Percentiles rank a stretch among this genome's conserved stretches.
Evolutionary conservation across 257 asterid species (phyloP).

Genomic region (Ligustrum vulgare): DNA sequence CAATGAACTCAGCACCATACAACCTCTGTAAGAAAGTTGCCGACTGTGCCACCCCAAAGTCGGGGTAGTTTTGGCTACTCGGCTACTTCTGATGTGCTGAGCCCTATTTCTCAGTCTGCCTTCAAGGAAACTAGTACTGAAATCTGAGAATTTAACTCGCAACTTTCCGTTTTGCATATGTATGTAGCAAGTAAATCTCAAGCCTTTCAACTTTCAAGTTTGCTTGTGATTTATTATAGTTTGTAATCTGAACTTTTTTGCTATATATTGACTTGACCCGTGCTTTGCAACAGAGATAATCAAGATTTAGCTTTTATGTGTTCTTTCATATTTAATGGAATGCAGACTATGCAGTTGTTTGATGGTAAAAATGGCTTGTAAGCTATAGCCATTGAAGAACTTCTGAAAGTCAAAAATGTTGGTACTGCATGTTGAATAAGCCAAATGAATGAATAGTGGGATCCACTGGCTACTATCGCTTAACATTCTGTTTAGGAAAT

Average conservation of each 20-base stretch:
- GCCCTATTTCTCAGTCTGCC: conserved; percentile 22
- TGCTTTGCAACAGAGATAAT: not conserved
- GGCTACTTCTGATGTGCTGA: conserved; percentile 37
- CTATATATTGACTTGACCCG: not conserved
- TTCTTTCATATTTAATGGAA: not conserved
- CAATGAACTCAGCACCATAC: conserved; percentile 64
- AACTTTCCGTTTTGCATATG: not conserved
- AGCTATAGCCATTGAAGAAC: too few relatives aligned
- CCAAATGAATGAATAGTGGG: too few relatives aligned
- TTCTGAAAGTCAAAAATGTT: too few relatives aligned
- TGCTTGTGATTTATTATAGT: not conserved
- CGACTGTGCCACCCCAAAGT: conserved; percentile 38
- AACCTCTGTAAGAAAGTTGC: conserved; percentile 38
- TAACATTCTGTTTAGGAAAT: too few relatives aligned
- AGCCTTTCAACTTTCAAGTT: not conserved
- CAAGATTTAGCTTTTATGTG: not conserved
- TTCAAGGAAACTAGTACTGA: conserved; percentile 35
- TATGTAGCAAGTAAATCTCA: conserved; percentile 19
- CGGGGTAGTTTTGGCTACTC: conserved; percentile 38
- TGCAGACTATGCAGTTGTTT: too few relatives aligned
- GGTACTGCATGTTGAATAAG: too few relatives aligned
- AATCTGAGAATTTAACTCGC: not conserved
- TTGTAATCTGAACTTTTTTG: not conserved
- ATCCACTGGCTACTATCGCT: too few relatives aligned
- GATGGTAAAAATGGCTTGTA: too few relatives aligned